Percentiles rank a stretch among this genome's conserved stretches.
These are phyloP conservation scores for Tillandsia leiboldiana DNA, from an alignment of 176 grass and related monocot genomes.

Conservation along the genomic window DNA sequence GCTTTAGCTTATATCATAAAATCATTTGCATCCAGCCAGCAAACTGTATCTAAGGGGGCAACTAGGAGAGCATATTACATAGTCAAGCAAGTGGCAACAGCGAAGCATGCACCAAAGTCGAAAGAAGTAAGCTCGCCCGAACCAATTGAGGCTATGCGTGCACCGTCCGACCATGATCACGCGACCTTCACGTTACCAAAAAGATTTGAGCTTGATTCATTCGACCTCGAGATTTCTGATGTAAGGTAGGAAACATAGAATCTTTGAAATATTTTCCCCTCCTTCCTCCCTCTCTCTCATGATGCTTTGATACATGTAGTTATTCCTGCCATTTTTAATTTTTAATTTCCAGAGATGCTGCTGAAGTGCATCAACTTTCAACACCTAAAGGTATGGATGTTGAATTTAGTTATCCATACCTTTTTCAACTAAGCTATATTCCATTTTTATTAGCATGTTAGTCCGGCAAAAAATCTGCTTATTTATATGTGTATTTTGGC, in stretches of 20 bases:
- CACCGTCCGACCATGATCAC: slow-evolving; percentile 25
- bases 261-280: too few relatives aligned
- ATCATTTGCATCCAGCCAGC: slow-evolving; percentile 15
- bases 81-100: slow-evolving; percentile 16
- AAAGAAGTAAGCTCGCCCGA: slow-evolving; percentile 19
- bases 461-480: too few relatives aligned
- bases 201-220: slow-evolving; percentile 89
- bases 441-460: neutral
- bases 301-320: neutral
- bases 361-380: slow-evolving; percentile 36
- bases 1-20: slow-evolving; percentile 17
- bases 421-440: neutral
- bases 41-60: slow-evolving; percentile 14
- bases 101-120: neutral
- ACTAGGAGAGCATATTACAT: neutral
- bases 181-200: slow-evolving; percentile 44
- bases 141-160: slow-evolving; percentile 29
- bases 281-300: neutral
- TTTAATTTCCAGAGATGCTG: slow-evolving; percentile 45
- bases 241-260: slow-evolving; percentile 36
- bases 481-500: too few relatives aligned
- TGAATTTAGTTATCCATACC: slow-evolving; percentile 12
- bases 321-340: slow-evolving; percentile 15
- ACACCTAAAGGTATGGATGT: slow-evolving; percentile 34
- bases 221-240: slow-evolving; percentile 62